Evolutionary conservation across 257 asterid genomes (phyloP).

Genomic region (Linderniella brevidens): DNA sequence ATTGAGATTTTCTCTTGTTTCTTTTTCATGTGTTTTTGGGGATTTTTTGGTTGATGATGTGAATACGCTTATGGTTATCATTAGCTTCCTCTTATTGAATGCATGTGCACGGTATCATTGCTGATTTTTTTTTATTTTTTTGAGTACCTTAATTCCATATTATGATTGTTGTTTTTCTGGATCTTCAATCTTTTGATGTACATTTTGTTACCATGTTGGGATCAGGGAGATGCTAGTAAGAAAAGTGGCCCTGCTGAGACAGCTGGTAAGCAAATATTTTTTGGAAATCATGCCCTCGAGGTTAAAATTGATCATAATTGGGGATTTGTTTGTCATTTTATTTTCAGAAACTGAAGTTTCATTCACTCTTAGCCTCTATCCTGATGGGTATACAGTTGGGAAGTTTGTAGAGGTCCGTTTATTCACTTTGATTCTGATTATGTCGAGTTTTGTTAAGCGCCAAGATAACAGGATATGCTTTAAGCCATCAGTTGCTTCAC

Average conservation of each 20-base stretch:
- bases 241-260: slow-evolving; percentile 17
- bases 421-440: slow-evolving; percentile 7
- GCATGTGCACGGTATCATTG: neutral
- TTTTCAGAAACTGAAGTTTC: slow-evolving; percentile 61
- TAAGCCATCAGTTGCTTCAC: neutral
- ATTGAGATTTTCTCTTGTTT: too few species aligned
- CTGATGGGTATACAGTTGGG: slow-evolving; percentile 68
- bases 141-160: neutral
- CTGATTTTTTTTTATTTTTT: neutral
- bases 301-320: slow-evolving; percentile 2
- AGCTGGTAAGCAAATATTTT: slow-evolving; percentile 23
- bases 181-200: neutral
- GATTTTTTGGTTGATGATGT: too few species aligned
- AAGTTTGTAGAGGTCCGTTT: slow-evolving; percentile 61
- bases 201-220: slow-evolving; percentile 1
- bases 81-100: too few species aligned
- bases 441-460: neutral
- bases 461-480: too few species aligned
- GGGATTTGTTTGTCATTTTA: neutral
- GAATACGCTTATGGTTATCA: too few species aligned
- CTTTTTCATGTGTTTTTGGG: too few species aligned
- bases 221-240: slow-evolving; percentile 30
- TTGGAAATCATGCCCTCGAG: slow-evolving; percentile 3
- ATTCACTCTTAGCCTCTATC: slow-evolving; percentile 60
- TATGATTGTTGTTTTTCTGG: slow-evolving; percentile 6